Conservation (phyloP, 2,329 filamentous ascomycete genomes). For the Neocucurbitaria cava region DNA sequence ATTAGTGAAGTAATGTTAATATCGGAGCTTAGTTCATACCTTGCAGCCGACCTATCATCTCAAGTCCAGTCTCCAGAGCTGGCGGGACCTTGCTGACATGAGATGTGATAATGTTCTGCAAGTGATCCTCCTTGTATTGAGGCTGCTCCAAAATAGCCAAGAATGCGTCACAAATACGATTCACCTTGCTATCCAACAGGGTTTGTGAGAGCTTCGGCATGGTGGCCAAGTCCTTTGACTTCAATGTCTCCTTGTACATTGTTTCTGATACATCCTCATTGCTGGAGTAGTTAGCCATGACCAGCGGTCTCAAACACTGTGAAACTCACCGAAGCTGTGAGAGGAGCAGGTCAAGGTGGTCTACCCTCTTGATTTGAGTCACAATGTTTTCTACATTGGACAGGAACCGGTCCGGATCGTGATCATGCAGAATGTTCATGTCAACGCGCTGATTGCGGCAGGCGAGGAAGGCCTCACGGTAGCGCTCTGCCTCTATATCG, state of each 20-base stretch:
- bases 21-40: constrained; percentile 37
- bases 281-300: constrained; percentile 43
- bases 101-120: constrained; percentile 93
- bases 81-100: constrained; percentile 93
- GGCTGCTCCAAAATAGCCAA: constrained; percentile 68
- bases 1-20: constrained; percentile 5
- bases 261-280: constrained; percentile 93
- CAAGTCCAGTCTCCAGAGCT: constrained; percentile 83
- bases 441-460: constrained; percentile 95
- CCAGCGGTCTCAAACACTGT: not conserved
- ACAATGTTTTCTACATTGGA: constrained; percentile 77
- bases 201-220: constrained; percentile 29
- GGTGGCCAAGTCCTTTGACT: constrained; percentile 38
- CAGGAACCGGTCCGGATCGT: constrained; percentile 87
- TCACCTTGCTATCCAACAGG: constrained; percentile 69
- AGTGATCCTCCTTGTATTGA: constrained; percentile 62
- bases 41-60: constrained; percentile 76
- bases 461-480: constrained; percentile 81
- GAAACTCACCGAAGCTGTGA: constrained; percentile 75
- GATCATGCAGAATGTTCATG: constrained; percentile 96
- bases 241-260: constrained; percentile 88
- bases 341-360: constrained; percentile 89
- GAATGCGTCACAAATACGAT: constrained; percentile 86
- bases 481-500: constrained; percentile 80
- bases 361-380: constrained; percentile 79